Percentiles rank a stretch among this genome's conserved stretches.
Evolutionary conservation across 805 yeast genomes (phyloP).

Genomic region (Zygoascus flipseniorum): DNA sequence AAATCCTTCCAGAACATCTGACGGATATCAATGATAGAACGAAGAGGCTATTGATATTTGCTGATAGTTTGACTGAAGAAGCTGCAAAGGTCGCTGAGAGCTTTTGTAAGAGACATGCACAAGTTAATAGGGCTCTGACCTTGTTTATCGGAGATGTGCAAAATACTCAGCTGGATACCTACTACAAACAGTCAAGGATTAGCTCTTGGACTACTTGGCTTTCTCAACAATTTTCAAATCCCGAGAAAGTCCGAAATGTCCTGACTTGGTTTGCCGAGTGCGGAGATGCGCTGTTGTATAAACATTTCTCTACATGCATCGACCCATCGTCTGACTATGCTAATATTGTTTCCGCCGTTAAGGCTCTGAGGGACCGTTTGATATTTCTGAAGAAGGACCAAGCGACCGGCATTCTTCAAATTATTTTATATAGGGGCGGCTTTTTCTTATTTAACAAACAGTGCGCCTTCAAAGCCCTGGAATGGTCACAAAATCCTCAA

Average conservation of each 20-base stretch:
- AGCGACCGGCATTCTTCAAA: constrained; percentile 27
- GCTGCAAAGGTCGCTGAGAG: constrained; percentile 61
- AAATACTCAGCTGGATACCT: not conserved
- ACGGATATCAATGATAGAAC: constrained; percentile 36
- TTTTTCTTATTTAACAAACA: constrained; percentile 56
- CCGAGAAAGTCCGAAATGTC: not conserved
- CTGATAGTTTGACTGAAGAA: constrained; percentile 43
- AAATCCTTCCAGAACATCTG: constrained; percentile 47
- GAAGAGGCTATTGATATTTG: constrained; percentile 42
- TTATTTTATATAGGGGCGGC: constrained; percentile 55
- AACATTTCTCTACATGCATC: constrained; percentile 46
- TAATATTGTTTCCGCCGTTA: constrained; percentile 51
- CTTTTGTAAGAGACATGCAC: constrained; percentile 51
- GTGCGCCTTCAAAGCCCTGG: constrained; percentile 48
- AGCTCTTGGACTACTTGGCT: not conserved
- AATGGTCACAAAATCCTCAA: constrained; percentile 32
- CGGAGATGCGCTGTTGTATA: constrained; percentile 28
- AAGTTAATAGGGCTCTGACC: not conserved
- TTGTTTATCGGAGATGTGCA: not conserved
- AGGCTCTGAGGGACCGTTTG: constrained; percentile 37
- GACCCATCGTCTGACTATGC: constrained; percentile 51
- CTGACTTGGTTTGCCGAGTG: not conserved
- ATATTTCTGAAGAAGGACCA: not conserved
- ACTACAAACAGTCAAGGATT: not conserved
- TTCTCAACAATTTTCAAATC: not conserved